Percentiles rank a stretch among this genome's conserved stretches.
Evolutionary conservation across 1,284 basidiomycete genomes (phyloP).

Genomic region (Puccinia novopanici): DNA sequence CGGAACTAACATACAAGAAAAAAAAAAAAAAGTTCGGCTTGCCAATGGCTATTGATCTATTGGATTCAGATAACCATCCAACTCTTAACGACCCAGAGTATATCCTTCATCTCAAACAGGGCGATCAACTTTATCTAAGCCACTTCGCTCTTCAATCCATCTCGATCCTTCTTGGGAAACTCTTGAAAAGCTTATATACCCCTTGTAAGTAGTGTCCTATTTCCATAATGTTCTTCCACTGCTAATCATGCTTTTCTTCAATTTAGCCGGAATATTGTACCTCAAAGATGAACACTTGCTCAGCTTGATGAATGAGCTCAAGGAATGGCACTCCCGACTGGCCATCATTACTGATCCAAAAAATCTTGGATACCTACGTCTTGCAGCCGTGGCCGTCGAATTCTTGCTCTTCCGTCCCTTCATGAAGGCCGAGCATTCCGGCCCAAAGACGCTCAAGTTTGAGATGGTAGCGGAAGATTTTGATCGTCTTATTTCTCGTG

Average conservation of each 20-base stretch:
- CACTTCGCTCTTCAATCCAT: slow-evolving; percentile 18
- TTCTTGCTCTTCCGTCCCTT: slow-evolving; percentile 66
- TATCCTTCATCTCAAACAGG: slow-evolving; percentile 52
- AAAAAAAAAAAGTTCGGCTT: slow-evolving; percentile 67
- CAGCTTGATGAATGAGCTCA: slow-evolving; percentile 50
- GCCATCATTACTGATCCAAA: slow-evolving; percentile 22
- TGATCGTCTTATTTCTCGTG: slow-evolving; percentile 71
- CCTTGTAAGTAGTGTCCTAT: slow-evolving; percentile 14
- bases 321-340: slow-evolving; percentile 48
- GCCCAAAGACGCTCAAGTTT: slow-evolving; percentile 65
- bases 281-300: slow-evolving; percentile 68
- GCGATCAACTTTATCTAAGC: slow-evolving; percentile 61
- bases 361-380: slow-evolving; percentile 75
- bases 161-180: slow-evolving; percentile 69
- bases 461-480: slow-evolving; percentile 76
- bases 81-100: slow-evolving; percentile 57
- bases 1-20: neutral
- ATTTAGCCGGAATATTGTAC: slow-evolving; percentile 69
- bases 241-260: neutral
- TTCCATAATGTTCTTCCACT: neutral
- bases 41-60: slow-evolving; percentile 86
- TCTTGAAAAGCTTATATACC: slow-evolving; percentile 75
- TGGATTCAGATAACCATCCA: slow-evolving; percentile 76
- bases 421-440: slow-evolving; percentile 87
- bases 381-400: slow-evolving; percentile 80